A percentile compares a stretch with the other conserved stretches of the same genome.
Evolutionary conservation across 1,284 basidiomycete genomes (phyloP).

Genomic region (Trametes versicolor): DNA sequence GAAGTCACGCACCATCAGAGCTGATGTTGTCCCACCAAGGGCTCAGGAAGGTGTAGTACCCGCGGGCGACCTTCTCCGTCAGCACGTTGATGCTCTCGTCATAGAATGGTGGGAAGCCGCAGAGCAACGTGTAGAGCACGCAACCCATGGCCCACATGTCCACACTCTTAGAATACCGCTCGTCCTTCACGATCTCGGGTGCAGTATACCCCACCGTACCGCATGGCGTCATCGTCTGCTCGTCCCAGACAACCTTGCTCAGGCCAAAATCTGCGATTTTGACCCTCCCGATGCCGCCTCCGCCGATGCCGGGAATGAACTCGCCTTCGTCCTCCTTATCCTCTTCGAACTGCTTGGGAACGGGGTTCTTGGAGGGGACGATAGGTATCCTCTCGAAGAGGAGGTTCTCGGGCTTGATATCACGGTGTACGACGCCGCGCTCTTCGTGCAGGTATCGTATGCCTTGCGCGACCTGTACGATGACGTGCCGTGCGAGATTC

Average conservation of each 20-base stretch:
- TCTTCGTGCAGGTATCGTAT: constrained; percentile 98
- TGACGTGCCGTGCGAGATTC: constrained; percentile 94
- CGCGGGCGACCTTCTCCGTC: constrained; percentile 98
- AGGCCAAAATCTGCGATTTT: constrained; percentile 99
- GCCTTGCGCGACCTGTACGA: constrained; percentile 95
- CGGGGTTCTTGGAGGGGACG: constrained; percentile 83
- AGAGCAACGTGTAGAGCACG: constrained; percentile 98
- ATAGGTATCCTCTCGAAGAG: constrained; percentile 96
- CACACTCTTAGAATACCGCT: constrained; percentile 97
- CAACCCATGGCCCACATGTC: constrained; percentile 99
- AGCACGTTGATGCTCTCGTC: constrained; percentile 99
- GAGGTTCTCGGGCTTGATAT: constrained; percentile 99
- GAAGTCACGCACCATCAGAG: constrained; percentile 63
- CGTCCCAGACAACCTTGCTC: constrained; percentile 98
- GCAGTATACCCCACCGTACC: constrained; percentile 99
- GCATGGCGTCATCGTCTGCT: constrained; percentile 99
- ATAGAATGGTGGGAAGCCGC: constrained; percentile 99
- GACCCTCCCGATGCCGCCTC: constrained; percentile 97
- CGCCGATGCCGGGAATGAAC: constrained; percentile 90
- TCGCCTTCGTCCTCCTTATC: constrained; percentile 99
- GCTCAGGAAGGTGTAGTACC: constrained; percentile 98
- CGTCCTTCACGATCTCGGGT: constrained; percentile 99
- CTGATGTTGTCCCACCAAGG: constrained; percentile 99
- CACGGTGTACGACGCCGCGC: constrained; percentile 96
- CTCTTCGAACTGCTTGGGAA: constrained; percentile 93